phyloP scores from a whole-genome alignment of 768 basidiomycete genomes.

The Boletus sp. region DNA sequence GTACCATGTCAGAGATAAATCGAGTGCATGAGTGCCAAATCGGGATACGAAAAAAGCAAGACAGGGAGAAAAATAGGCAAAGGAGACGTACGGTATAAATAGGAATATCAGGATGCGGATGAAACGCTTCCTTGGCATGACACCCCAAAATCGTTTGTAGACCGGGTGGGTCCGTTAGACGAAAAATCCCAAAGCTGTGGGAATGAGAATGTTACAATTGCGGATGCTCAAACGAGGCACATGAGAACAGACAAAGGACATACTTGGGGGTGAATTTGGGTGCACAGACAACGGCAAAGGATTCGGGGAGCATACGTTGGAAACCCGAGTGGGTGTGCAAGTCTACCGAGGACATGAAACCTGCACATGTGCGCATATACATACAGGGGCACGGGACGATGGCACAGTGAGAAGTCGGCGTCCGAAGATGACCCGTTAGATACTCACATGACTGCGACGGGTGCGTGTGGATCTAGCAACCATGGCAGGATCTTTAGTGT shows the following conservation, averaged over 20 bases:
- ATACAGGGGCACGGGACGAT: background rate
- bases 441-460: slow-evolving; percentile 80
- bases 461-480: slow-evolving; percentile 80
- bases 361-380: slow-evolving; percentile 32
- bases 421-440: background rate
- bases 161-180: slow-evolving; percentile 85
- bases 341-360: slow-evolving; percentile 94
- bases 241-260: slow-evolving; percentile 20
- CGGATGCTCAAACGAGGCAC: background rate
- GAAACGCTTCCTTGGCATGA: slow-evolving; percentile 70
- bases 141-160: slow-evolving; percentile 69
- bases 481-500: background rate
- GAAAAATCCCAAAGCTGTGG: slow-evolving; percentile 76
- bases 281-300: slow-evolving; percentile 90
- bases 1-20: background rate
- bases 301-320: slow-evolving; percentile 87
- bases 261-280: slow-evolving; percentile 75
- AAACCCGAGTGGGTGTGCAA: slow-evolving; percentile 89
- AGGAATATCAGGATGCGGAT: slow-evolving; percentile 78
- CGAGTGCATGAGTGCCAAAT: background rate
- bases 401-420: background rate
- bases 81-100: slow-evolving; percentile 73
- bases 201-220: background rate
- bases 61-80: background rate
- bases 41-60: background rate